A percentile compares a stretch with the other conserved stretches of the same genome.
These are phyloP conservation scores for Clavispora carvajalis DNA, from an alignment of 805 yeast species.

Conservation along the genomic window DNA sequence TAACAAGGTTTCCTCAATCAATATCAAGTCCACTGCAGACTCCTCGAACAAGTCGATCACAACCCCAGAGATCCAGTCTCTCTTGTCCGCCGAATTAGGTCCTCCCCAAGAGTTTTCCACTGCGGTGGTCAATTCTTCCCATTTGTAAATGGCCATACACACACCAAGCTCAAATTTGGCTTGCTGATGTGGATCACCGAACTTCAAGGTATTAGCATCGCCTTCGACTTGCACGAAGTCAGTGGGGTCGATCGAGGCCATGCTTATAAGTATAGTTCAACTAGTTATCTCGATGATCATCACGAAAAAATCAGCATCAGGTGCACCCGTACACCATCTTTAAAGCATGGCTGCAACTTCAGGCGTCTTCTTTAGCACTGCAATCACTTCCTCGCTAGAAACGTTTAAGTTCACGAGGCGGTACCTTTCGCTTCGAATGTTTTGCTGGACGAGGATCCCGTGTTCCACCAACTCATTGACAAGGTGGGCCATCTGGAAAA, in stretches of 20 bases:
- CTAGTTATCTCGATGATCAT: constrained; percentile 8
- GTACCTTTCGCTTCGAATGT: constrained; percentile 61
- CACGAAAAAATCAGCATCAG: not conserved
- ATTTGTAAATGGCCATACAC: constrained; percentile 80
- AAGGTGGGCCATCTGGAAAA: constrained; percentile 55
- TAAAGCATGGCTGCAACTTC: constrained; percentile 13
- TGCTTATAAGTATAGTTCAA: constrained; percentile 4
- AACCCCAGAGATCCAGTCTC: constrained; percentile 91
- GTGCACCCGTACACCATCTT: constrained; percentile 6
- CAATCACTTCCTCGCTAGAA: constrained; percentile 63
- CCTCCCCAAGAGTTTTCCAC: constrained; percentile 97
- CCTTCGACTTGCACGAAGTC: constrained; percentile 52
- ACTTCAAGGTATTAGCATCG: constrained; percentile 34
- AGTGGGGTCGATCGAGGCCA: constrained; percentile 37
- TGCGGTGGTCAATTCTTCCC: constrained; percentile 87
- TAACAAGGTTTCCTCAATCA: constrained; percentile 78
- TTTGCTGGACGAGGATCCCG: constrained; percentile 70
- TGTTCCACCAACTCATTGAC: constrained; percentile 69
- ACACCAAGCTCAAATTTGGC: constrained; percentile 90
- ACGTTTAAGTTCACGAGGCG: constrained; percentile 60
- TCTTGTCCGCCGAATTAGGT: constrained; percentile 77
- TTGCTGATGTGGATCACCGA: constrained; percentile 61
- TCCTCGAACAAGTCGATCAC: constrained; percentile 73
- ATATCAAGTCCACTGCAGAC: constrained; percentile 64
- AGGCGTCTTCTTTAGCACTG: constrained; percentile 54